phyloP scores from a whole-genome alignment of 306 rosid species.

The Abrus precatorius region DNA sequence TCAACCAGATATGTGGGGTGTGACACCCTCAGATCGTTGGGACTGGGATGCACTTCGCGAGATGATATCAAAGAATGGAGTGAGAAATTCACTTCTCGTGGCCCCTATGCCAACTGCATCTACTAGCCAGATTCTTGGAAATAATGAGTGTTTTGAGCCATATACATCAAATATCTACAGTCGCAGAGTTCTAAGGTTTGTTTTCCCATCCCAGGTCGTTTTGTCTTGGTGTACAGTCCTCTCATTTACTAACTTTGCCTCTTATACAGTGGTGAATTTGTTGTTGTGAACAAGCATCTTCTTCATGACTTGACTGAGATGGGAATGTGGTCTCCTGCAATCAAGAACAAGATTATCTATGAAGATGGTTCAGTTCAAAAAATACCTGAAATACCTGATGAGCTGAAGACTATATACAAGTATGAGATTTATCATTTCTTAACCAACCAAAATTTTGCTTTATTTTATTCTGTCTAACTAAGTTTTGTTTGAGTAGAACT shows the following conservation, averaged over 20 bases:
- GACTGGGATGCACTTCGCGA: constrained; percentile 73
- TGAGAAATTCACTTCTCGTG: constrained; percentile 84
- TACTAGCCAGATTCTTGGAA: constrained; percentile 94
- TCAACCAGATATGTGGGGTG: constrained; percentile 92
- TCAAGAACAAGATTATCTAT: constrained; percentile 73
- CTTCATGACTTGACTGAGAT: constrained; percentile 83
- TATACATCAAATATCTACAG: constrained; percentile 85
- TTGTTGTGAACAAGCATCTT: constrained; percentile 92
- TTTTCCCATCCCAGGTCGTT: neutral
- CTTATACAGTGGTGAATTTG: constrained; percentile 77
- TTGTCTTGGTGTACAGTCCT: neutral
- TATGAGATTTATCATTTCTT: constrained; percentile 41
- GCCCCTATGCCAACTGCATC: constrained; percentile 97
- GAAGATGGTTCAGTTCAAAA: constrained; percentile 79
- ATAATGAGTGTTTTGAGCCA: constrained; percentile 93
- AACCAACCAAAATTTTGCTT: neutral
- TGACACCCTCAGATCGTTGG: constrained; percentile 72
- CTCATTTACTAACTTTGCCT: constrained; percentile 33
- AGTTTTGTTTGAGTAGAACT: constrained; percentile 64
- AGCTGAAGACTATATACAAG: constrained; percentile 79
- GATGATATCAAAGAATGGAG: constrained; percentile 65
- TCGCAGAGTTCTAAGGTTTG: constrained; percentile 82
- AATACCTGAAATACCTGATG: constrained; percentile 68
- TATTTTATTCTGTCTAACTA: constrained; percentile 35
- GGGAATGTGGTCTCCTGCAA: constrained; percentile 81